Percentiles rank a stretch among this genome's conserved stretches.
These are phyloP conservation scores for Hyphodiscus hymeniophilus DNA, from an alignment of 495 filamentous ascomycete species.

Conservation along the genomic window DNA sequence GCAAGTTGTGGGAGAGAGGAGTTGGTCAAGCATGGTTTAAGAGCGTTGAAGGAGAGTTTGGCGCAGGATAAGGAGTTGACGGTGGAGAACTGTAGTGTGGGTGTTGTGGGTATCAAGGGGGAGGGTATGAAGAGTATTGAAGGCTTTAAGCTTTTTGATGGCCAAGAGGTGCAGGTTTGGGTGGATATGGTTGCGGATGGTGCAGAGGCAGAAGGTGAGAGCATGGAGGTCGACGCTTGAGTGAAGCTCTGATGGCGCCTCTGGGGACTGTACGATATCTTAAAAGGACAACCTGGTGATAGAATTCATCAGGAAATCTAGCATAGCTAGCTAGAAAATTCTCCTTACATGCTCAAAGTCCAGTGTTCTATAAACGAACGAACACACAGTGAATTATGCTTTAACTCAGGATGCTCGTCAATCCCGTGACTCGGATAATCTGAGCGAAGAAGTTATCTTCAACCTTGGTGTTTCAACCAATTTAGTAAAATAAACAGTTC, in stretches of 20 bases:
- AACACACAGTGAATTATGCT: too few relatives aligned
- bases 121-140: slow-evolving; percentile 52
- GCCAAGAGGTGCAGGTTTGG: slow-evolving; percentile 73
- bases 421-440: too few relatives aligned
- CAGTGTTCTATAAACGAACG: too few relatives aligned
- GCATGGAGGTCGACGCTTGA: slow-evolving; percentile 78
- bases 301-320: too few relatives aligned
- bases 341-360: too few relatives aligned
- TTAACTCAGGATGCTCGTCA: too few relatives aligned
- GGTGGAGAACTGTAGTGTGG: slow-evolving; percentile 89
- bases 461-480: too few relatives aligned
- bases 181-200: slow-evolving; percentile 58
- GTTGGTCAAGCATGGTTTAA: slow-evolving; percentile 81
- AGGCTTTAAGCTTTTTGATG: slow-evolving; percentile 89
- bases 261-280: slow-evolving; percentile 2
- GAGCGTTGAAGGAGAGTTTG: slow-evolving; percentile 89
- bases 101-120: slow-evolving; percentile 62
- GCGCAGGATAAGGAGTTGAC: slow-evolving; percentile 96
- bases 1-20: slow-evolving; percentile 64
- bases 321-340: too few relatives aligned
- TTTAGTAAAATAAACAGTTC: too few relatives aligned
- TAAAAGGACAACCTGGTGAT: neutral
- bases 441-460: too few relatives aligned
- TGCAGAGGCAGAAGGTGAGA: slow-evolving; percentile 37
- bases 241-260: neutral